These are phyloP conservation scores for Corylus avellana DNA, from an alignment of 306 rosid genomes.

Conservation along the genomic window DNA sequence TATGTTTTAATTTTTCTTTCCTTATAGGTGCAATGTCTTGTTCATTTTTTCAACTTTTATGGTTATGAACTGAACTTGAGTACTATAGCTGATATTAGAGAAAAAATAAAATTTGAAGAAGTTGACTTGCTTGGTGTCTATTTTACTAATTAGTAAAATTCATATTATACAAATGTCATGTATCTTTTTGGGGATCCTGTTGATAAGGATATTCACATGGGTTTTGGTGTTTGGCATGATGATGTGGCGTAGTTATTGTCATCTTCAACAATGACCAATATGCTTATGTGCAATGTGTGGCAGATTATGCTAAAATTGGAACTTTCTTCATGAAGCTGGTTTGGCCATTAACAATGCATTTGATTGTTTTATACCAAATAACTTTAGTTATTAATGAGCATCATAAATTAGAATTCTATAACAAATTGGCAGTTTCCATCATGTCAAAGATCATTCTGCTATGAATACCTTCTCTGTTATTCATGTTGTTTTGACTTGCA, in stretches of 20 bases:
- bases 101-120: too few species aligned
- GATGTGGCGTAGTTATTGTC: neutral
- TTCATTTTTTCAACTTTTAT: too few species aligned
- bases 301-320: slow-evolving; percentile 1
- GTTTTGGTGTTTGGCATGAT: neutral
- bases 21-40: too few species aligned
- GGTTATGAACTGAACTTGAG: neutral
- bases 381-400: neutral
- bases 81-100: neutral
- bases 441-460: neutral
- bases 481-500: neutral
- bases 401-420: neutral
- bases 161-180: neutral
- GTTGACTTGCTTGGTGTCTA: too few species aligned
- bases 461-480: neutral
- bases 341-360: neutral
- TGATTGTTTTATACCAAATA: neutral
- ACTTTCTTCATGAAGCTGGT: neutral
- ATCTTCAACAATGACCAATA: neutral
- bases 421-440: neutral
- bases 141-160: neutral
- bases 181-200: neutral
- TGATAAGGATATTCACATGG: neutral
- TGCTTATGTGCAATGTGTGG: neutral
- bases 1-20: too few species aligned